Evolutionary conservation across 139 green algal genomes (phyloP).

Genomic region (Pseudopediastrum boryanum): DNA sequence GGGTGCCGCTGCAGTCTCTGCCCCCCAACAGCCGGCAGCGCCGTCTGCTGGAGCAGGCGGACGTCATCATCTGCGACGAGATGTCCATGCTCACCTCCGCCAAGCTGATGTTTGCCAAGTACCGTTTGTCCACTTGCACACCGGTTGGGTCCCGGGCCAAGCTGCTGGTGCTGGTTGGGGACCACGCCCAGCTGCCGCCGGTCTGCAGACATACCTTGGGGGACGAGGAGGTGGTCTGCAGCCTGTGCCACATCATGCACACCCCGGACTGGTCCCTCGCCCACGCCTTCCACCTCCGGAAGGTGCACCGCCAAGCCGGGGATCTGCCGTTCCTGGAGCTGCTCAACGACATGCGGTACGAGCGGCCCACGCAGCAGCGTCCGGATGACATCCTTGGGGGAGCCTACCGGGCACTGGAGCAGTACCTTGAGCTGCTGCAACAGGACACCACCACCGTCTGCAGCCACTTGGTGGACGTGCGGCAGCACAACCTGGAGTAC

Average conservation of each 20-base stretch:
- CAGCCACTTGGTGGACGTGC: background rate
- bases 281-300: background rate
- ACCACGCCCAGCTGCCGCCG: constrained; percentile 6
- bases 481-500: background rate
- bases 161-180: constrained; percentile 8
- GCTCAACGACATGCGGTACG: background rate
- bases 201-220: background rate
- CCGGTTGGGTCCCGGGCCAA: background rate
- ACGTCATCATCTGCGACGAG: constrained; percentile 10
- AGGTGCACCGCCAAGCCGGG: background rate
- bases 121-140: background rate
- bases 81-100: background rate
- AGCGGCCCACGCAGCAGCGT: background rate
- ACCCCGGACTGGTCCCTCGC: background rate
- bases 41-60: background rate
- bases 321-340: background rate
- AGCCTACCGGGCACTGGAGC: background rate
- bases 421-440: background rate
- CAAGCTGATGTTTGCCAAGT: background rate
- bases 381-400: background rate
- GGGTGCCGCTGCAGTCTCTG: background rate
- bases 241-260: background rate
- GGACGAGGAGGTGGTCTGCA: background rate
- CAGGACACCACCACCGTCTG: background rate
- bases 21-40: background rate